These are phyloP conservation scores for Globisporangium heterothallicum DNA, from an alignment of 352 stramenopile species.

Conservation along the genomic window DNA sequence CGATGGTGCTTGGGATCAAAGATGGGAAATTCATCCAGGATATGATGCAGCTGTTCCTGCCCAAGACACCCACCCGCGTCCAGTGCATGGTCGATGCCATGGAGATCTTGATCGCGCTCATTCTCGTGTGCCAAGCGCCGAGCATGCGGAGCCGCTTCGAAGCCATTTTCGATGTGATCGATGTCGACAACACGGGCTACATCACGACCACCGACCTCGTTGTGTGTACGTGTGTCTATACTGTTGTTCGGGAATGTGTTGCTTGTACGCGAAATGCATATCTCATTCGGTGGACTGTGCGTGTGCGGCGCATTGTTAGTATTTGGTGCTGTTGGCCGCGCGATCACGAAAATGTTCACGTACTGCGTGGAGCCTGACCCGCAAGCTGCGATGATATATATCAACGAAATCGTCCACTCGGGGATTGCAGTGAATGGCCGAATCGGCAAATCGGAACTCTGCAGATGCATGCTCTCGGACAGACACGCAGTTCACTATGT, in stretches of 20 bases:
- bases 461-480: slow-evolving; percentile 49
- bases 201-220: slow-evolving; percentile 42
- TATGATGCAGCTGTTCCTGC: slow-evolving; percentile 46
- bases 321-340: slow-evolving; percentile 30
- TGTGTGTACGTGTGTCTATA: slow-evolving; percentile 20
- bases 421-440: slow-evolving; percentile 18
- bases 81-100: slow-evolving; percentile 70
- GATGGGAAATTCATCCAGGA: slow-evolving; percentile 42
- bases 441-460: slow-evolving; percentile 32
- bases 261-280: background rate
- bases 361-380: slow-evolving; percentile 42
- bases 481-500: slow-evolving; percentile 51
- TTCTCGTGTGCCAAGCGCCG: slow-evolving; percentile 57
- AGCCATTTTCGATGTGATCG: slow-evolving; percentile 61
- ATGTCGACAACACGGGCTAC: slow-evolving; percentile 24
- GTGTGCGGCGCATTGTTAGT: slow-evolving; percentile 21
- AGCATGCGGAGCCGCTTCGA: slow-evolving; percentile 57
- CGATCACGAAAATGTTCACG: slow-evolving; percentile 57
- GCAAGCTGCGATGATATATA: slow-evolving; percentile 33
- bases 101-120: slow-evolving; percentile 56
- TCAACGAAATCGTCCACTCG: slow-evolving; percentile 31
- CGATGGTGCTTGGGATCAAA: slow-evolving; percentile 40
- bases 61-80: slow-evolving; percentile 44
- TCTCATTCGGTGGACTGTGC: slow-evolving; percentile 2
- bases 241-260: background rate